Percentiles rank a stretch among this genome's conserved stretches.
Conservation (phyloP, 768 basidiomycete species). For the Chlorophyllum brunneum region DNA sequence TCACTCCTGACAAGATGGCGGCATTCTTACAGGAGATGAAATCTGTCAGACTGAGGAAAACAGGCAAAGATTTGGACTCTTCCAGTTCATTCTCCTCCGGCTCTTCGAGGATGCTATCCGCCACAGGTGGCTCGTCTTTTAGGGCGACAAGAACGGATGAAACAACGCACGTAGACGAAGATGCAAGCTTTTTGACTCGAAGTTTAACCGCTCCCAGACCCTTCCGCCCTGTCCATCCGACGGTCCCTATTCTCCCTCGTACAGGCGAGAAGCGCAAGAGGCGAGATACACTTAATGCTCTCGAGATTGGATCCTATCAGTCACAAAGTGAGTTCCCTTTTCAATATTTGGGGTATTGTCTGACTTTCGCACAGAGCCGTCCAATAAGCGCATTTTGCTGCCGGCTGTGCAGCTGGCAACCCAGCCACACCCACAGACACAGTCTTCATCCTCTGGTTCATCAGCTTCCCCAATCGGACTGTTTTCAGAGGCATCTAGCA, state of each 20-base stretch:
- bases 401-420: not conserved
- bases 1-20: constrained; percentile 79
- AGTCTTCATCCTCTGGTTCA: constrained; percentile 1
- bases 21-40: constrained; percentile 81
- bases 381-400: not conserved
- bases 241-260: not conserved
- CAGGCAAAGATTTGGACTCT: constrained; percentile 21
- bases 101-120: constrained; percentile 1
- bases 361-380: not conserved
- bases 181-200: constrained; percentile 6
- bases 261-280: constrained; percentile 29
- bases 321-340: not conserved
- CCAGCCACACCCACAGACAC: not conserved
- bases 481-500: constrained; percentile 11
- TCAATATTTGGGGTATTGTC: not conserved
- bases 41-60: constrained; percentile 62
- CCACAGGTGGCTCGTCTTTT: not conserved
- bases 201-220: constrained; percentile 3
- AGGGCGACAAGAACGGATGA: constrained; percentile 5
- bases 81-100: constrained; percentile 13
- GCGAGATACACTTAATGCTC: not conserved
- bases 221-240: not conserved
- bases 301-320: not conserved
- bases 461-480: constrained; percentile 5
- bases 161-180: not conserved